phyloP scores from a whole-genome alignment of 2,329 filamentous ascomycete species.

The Cytospora schulzeri region DNA sequence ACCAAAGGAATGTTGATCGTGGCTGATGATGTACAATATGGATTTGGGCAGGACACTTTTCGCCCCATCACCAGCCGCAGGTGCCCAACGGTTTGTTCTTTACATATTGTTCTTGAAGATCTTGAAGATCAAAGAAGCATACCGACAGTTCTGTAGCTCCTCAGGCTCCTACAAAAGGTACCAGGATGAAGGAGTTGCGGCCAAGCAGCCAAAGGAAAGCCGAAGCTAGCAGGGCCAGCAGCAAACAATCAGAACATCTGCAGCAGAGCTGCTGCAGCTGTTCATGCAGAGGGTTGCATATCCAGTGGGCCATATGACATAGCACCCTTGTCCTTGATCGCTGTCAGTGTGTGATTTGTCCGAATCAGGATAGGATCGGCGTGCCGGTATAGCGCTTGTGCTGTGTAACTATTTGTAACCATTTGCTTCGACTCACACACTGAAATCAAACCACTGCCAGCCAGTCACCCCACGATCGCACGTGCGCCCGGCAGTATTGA shows the following conservation, averaged over 20 bases:
- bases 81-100: neutral
- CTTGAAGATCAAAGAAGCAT: neutral
- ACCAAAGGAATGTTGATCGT: neutral
- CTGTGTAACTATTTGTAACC: too few relatives aligned
- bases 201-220: neutral
- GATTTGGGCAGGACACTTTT: too few relatives aligned
- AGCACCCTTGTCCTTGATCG: neutral
- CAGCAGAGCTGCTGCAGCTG: neutral
- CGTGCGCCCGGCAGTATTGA: neutral
- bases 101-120: neutral
- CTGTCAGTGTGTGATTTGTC: neutral
- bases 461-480: neutral
- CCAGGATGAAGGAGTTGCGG: too few relatives aligned
- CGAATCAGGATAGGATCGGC: too few relatives aligned
- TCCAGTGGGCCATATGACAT: neutral
- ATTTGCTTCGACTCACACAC: too few relatives aligned
- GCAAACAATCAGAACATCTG: neutral
- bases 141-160: too few relatives aligned
- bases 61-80: neutral
- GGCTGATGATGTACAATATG: neutral
- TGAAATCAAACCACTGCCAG: too few relatives aligned
- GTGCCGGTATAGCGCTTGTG: too few relatives aligned
- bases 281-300: neutral
- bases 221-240: neutral
- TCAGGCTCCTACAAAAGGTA: too few relatives aligned